These are phyloP conservation scores for Ascochyta clinopodiicola DNA, from an alignment of 2,329 filamentous ascomycete genomes.

Conservation along the genomic window DNA sequence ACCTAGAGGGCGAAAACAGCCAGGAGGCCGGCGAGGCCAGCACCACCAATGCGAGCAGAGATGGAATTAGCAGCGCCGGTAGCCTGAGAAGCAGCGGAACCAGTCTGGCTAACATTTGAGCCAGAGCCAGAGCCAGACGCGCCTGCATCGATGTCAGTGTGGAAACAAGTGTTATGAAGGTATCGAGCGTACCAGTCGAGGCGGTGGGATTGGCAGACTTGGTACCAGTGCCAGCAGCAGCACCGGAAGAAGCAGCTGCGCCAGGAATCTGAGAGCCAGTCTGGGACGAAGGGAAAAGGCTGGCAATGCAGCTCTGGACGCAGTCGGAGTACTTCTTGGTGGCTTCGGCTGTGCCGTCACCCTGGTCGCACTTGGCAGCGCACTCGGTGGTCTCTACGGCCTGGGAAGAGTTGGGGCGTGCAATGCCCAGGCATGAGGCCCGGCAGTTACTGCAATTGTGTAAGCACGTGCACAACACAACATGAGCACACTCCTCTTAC, in stretches of 20 bases:
- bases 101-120: slow-evolving; percentile 24
- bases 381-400: slow-evolving; percentile 60
- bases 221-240: slow-evolving; percentile 21
- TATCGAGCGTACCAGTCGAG: slow-evolving; percentile 21
- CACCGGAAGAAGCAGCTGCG: slow-evolving; percentile 28
- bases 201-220: slow-evolving; percentile 22
- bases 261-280: slow-evolving; percentile 31
- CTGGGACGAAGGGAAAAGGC: slow-evolving; percentile 55
- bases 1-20: slow-evolving; percentile 49
- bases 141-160: slow-evolving; percentile 1
- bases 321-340: slow-evolving; percentile 57
- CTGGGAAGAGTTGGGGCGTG: slow-evolving; percentile 59
- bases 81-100: slow-evolving; percentile 25
- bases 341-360: slow-evolving; percentile 55
- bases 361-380: slow-evolving; percentile 60
- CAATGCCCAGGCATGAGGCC: slow-evolving; percentile 59
- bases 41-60: slow-evolving; percentile 40
- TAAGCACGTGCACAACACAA: not conserved
- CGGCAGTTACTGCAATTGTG: slow-evolving; percentile 48
- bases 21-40: slow-evolving; percentile 46
- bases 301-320: slow-evolving; percentile 57
- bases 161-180: not conserved
- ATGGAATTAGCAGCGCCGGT: slow-evolving; percentile 42
- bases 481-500: slow-evolving; percentile 29
- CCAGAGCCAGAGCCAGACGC: slow-evolving; percentile 15